These are phyloP conservation scores for Microglena sp. DNA, from an alignment of 139 green algal species.

Conservation along the genomic window DNA sequence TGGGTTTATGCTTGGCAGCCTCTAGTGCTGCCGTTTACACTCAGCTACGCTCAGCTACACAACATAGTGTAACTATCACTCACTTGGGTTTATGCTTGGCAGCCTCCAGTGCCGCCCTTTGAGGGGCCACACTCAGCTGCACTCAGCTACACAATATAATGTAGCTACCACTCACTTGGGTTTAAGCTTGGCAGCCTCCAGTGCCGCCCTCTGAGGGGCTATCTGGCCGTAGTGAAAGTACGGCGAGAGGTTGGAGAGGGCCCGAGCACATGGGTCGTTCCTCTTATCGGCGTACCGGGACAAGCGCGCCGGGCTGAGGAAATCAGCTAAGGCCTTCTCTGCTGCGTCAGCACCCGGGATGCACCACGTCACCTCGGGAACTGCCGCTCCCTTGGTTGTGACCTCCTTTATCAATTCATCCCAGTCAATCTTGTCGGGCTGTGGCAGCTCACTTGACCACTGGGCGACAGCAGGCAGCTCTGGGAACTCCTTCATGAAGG, in stretches of 20 bases:
- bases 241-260: constrained; percentile 58
- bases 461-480: neutral
- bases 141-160: no score
- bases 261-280: constrained; percentile 66
- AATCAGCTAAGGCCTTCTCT: constrained; percentile 48
- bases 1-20: constrained; percentile 49
- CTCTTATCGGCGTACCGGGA: constrained; percentile 63
- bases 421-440: constrained; percentile 56
- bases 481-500: constrained; percentile 83
- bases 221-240: constrained; percentile 90
- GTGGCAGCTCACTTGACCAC: constrained; percentile 3
- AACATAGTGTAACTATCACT: no score
- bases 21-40: constrained; percentile 79
- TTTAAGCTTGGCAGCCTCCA: constrained; percentile 69
- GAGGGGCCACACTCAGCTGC: constrained; percentile 59
- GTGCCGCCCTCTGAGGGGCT: constrained; percentile 59
- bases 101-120: constrained; percentile 75
- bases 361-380: constrained; percentile 84
- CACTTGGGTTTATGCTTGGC: no score
- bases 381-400: constrained; percentile 27
- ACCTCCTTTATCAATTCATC: constrained; percentile 66
- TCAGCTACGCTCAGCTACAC: no score
- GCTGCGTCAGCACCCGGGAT: constrained; percentile 41
- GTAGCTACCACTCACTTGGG: constrained; percentile 61
- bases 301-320: constrained; percentile 65